These are phyloP conservation scores for Wickerhamomyces rabaulensis DNA, from an alignment of 805 yeast species.

Conservation along the genomic window DNA sequence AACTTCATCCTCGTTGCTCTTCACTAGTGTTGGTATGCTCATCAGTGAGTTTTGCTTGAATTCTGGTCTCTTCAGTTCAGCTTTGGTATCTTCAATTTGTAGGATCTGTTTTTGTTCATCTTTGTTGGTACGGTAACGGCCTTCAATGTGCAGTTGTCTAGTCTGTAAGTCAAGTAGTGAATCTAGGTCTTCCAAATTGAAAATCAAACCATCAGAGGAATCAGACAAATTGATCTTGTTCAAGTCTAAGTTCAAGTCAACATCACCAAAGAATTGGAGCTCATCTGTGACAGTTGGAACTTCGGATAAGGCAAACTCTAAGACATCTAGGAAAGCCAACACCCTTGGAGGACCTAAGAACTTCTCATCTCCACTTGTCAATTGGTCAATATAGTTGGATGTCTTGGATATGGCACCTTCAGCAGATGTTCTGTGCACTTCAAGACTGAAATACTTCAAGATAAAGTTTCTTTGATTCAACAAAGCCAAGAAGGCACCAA, in stretches of 20 bases:
- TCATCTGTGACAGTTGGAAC: constrained; percentile 24
- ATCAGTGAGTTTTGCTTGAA: constrained; percentile 10
- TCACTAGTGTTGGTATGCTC: constrained; percentile 12
- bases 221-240: constrained; percentile 30
- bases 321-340: constrained; percentile 63
- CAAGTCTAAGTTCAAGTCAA: constrained; percentile 38
- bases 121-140: constrained; percentile 15
- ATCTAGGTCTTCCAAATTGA: constrained; percentile 39
- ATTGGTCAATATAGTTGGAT: constrained; percentile 43
- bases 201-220: constrained; percentile 28
- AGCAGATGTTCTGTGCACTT: constrained; percentile 53
- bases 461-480: constrained; percentile 55
- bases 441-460: constrained; percentile 63
- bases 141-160: constrained; percentile 16
- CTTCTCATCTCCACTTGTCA: constrained; percentile 47
- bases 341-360: constrained; percentile 61
- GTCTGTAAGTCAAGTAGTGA: constrained; percentile 27
- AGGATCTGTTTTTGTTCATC: constrained; percentile 16
- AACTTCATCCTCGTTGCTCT: constrained; percentile 21
- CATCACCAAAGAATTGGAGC: constrained; percentile 26
- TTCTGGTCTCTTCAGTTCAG: constrained; percentile 14
- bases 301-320: constrained; percentile 52
- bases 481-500: constrained; percentile 56
- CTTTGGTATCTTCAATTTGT: constrained; percentile 10
- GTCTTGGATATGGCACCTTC: constrained; percentile 46